phyloP scores from a whole-genome alignment of 805 yeast species.

The Spathaspora passalidarum region DNA sequence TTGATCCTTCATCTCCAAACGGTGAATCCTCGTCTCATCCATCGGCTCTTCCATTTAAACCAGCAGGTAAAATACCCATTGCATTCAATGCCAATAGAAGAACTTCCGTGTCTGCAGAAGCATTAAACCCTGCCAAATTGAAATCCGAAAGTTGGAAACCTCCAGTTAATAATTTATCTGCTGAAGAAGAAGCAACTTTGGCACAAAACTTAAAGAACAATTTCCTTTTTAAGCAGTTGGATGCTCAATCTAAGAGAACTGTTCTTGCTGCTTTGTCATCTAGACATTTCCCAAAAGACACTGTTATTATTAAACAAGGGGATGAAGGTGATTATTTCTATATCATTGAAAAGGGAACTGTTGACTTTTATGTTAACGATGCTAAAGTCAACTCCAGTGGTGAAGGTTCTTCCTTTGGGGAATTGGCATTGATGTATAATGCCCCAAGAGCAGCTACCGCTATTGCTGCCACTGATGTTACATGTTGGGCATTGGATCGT shows the following conservation, averaged over 20 bases:
- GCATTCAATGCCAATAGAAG: conserved; percentile 79
- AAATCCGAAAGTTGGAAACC: conserved; percentile 68
- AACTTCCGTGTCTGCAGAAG: conserved; percentile 88
- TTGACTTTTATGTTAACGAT: conserved; percentile 75
- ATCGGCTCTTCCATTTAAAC: background rate
- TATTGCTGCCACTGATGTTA: conserved; percentile 65
- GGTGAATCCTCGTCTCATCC: background rate
- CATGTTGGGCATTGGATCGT: conserved; percentile 88
- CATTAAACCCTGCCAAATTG: conserved; percentile 71
- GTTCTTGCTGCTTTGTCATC: conserved; percentile 84
- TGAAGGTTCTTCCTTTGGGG: conserved; percentile 92
- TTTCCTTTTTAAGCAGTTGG: conserved; percentile 82
- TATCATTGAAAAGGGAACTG: conserved; percentile 79
- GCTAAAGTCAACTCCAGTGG: conserved; percentile 70
- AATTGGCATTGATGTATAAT: conserved; percentile 94
- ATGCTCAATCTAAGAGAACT: conserved; percentile 69
- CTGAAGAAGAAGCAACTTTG: conserved; percentile 64
- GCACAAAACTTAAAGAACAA: conserved; percentile 72
- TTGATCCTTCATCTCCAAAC: conserved; percentile 20
- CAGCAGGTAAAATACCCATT: conserved; percentile 39
- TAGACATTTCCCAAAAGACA: conserved; percentile 54
- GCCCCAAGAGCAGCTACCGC: conserved; percentile 98
- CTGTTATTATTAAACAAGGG: conserved; percentile 80
- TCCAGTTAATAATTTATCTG: conserved; percentile 61
- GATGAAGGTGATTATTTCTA: conserved; percentile 94